Percentiles rank a stretch among this genome's conserved stretches.
phyloP scores from a whole-genome alignment of 345 rosid species.

The Citrus unshiu region DNA sequence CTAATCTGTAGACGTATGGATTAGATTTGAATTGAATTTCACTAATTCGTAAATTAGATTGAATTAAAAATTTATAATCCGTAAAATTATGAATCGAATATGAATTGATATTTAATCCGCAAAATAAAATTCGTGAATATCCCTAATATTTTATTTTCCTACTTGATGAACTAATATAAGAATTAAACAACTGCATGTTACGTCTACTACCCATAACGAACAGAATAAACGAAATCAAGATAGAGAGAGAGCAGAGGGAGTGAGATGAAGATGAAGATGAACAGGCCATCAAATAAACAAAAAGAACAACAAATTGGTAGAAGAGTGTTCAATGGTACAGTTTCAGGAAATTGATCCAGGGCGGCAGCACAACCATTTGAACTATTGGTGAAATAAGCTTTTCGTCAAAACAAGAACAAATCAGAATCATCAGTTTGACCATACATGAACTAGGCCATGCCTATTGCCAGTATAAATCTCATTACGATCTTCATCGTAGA shows the following conservation, averaged over 20 bases:
- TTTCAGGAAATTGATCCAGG: background rate
- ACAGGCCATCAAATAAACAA: background rate
- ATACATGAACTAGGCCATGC: slow-evolving; percentile 67
- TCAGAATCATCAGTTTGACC: slow-evolving; percentile 49
- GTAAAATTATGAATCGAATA: accelerated
- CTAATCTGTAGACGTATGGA: accelerated
- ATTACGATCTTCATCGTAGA: slow-evolving; percentile 72
- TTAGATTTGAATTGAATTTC: no score
- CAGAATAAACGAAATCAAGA: background rate
- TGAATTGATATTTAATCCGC: no score
- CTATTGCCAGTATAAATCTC: slow-evolving; percentile 74
- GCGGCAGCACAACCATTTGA: slow-evolving; percentile 11
- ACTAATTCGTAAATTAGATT: accelerated
- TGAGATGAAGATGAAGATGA: background rate
- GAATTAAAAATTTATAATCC: no score
- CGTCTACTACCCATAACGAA: background rate
- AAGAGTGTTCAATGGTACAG: background rate
- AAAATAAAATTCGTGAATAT: no score
- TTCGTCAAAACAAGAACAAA: background rate
- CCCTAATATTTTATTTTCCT: background rate
- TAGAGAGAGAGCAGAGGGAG: background rate
- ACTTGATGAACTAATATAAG: background rate
- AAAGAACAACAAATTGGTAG: background rate
- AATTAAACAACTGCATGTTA: background rate
- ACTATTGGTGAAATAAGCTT: background rate